phyloP scores from a whole-genome alignment of 176 grass and related monocot species.

The Thalia dealbata region DNA sequence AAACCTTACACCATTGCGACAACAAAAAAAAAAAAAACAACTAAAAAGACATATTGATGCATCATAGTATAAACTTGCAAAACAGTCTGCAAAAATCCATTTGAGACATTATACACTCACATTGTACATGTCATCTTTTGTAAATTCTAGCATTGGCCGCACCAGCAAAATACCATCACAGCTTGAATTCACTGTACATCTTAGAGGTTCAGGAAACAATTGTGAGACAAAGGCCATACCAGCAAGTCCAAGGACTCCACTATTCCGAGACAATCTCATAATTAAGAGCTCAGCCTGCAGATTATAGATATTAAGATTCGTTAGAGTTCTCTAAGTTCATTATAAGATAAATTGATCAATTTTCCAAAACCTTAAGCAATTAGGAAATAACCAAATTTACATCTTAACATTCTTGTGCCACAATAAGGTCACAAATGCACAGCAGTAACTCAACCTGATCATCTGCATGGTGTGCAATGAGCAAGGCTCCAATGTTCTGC shows the following conservation, averaged over 20 bases:
- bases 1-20: background rate
- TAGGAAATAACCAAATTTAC: background rate
- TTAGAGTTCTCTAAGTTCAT: background rate
- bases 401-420: background rate
- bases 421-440: background rate
- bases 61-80: background rate
- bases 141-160: slow-evolving; percentile 90
- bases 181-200: slow-evolving; percentile 33
- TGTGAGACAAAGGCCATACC: slow-evolving; percentile 83
- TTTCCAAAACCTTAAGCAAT: background rate
- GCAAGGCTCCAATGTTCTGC: slow-evolving; percentile 62
- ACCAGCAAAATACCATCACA: slow-evolving; percentile 55
- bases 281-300: slow-evolving; percentile 90
- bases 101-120: slow-evolving; percentile 25
- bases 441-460: slow-evolving; percentile 45
- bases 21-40: background rate
- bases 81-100: background rate
- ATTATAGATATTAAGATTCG: background rate
- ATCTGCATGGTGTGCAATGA: slow-evolving; percentile 89
- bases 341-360: background rate
- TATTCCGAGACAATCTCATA: slow-evolving; percentile 83
- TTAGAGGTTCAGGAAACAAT: slow-evolving; percentile 50
- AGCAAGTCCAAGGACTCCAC: slow-evolving; percentile 93
- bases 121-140: slow-evolving; percentile 90
- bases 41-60: background rate